phyloP scores from a whole-genome alignment of 176 grass and related monocot genomes.

The Carex cristatella region DNA sequence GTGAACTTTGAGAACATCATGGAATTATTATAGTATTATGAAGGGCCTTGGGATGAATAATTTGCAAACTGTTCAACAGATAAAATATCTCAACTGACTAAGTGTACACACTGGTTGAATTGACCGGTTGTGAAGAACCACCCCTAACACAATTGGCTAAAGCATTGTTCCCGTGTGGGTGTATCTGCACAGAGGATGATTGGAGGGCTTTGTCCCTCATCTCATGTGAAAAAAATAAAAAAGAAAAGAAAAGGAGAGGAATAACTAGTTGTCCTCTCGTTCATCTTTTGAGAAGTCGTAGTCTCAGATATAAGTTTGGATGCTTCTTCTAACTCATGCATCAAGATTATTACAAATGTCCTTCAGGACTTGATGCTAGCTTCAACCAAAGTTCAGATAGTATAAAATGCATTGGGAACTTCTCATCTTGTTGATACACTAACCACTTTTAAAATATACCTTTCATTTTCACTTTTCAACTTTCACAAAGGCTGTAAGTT shows the following conservation, averaged over 20 bases:
- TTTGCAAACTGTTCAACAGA: neutral
- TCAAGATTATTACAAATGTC: neutral
- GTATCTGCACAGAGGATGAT: neutral
- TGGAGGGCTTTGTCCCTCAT: neutral
- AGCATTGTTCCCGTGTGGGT: neutral
- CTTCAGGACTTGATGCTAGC: neutral
- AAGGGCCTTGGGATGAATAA: neutral
- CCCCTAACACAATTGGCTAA: neutral
- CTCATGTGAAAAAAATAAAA: too few relatives aligned
- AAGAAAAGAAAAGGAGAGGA: too few relatives aligned
- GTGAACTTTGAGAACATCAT: neutral
- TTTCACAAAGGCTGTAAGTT: neutral
- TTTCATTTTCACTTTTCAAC: slow-evolving; percentile 1
- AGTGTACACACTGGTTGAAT: neutral
- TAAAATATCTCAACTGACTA: neutral
- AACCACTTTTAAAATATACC: neutral
- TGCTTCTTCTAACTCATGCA: neutral
- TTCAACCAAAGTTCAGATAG: neutral
- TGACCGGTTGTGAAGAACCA: neutral
- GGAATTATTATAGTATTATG: neutral
- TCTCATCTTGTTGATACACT: neutral
- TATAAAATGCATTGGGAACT: neutral
- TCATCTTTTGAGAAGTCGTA: neutral
- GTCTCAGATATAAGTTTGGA: neutral
- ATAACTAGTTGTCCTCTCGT: neutral